Percentiles rank a stretch among this genome's conserved stretches.
phyloP scores from a whole-genome alignment of 2,329 filamentous ascomycete genomes.

The Teratosphaeria zuluensis region DNA sequence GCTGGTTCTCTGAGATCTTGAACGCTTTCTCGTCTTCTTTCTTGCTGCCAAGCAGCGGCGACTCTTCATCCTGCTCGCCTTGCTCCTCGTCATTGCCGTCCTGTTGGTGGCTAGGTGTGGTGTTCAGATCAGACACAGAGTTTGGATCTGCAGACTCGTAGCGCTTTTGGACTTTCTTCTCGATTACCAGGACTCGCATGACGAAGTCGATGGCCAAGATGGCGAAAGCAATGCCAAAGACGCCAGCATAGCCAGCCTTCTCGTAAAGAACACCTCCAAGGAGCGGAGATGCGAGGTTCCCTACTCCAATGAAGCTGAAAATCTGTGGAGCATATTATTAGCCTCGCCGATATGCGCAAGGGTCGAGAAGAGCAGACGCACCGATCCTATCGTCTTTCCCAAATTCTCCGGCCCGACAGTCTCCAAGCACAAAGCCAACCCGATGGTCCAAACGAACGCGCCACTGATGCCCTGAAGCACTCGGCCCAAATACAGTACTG shows the following conservation, averaged over 20 bases:
- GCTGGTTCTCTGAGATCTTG: constrained; percentile 34
- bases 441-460: constrained; percentile 51
- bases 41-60: constrained; percentile 30
- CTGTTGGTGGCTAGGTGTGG: constrained; percentile 8
- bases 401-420: constrained; percentile 48
- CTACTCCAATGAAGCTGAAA: constrained; percentile 50
- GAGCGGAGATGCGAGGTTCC: constrained; percentile 47
- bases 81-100: constrained; percentile 9
- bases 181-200: constrained; percentile 52
- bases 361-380: constrained; percentile 20
- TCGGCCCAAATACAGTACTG: constrained; percentile 42
- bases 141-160: constrained; percentile 28
- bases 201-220: constrained; percentile 49
- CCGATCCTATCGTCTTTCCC: constrained; percentile 52
- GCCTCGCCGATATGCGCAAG: not conserved
- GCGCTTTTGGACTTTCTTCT: constrained; percentile 48
- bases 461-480: constrained; percentile 49
- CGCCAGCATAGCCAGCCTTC: constrained; percentile 47
- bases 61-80: constrained; percentile 24
- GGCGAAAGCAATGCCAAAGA: constrained; percentile 48
- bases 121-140: constrained; percentile 10
- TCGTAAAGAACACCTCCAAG: constrained; percentile 53
- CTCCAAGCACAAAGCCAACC: constrained; percentile 49
- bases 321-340: constrained; percentile 27
- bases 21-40: constrained; percentile 28